These are phyloP conservation scores for Colletotrichum caudatum DNA, from an alignment of 2,329 filamentous ascomycete genomes.

Conservation along the genomic window DNA sequence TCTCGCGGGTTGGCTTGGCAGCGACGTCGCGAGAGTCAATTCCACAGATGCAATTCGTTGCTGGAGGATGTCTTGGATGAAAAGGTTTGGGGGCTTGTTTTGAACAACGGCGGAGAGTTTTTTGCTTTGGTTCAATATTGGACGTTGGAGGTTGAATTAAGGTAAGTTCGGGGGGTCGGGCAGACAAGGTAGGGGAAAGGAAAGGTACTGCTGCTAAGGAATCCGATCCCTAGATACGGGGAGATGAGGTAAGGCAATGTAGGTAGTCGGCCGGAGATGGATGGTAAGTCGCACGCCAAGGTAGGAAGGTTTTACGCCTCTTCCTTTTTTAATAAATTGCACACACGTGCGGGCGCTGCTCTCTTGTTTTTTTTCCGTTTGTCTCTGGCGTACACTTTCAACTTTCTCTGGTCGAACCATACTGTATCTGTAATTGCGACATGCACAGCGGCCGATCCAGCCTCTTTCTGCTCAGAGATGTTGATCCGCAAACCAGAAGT, in stretches of 20 bases:
- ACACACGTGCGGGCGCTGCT: conserved; percentile 25
- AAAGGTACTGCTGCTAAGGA: conserved; percentile 40
- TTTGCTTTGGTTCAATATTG: conserved; percentile 20
- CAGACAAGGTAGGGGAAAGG: conserved; percentile 35
- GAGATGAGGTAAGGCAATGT: conserved; percentile 42
- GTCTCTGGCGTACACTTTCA: conserved; percentile 9
- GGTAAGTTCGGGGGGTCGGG: conserved; percentile 38
- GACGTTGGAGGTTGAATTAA: conserved; percentile 42
- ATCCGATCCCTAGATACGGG: conserved; percentile 40
- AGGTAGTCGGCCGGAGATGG: conserved; percentile 30
- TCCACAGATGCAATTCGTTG: conserved; percentile 9
- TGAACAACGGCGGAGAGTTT: conserved; percentile 26
- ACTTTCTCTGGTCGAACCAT: conserved; percentile 12
- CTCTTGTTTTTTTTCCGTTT: not conserved
- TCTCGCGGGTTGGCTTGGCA: conserved; percentile 22
- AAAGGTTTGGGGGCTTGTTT: conserved; percentile 27
- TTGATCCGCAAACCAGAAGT: conserved; percentile 9
- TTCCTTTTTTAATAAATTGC: conserved; percentile 21
- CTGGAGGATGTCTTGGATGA: conserved; percentile 22
- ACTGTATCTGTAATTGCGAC: conserved; percentile 8
- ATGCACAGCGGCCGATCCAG: conserved; percentile 10
- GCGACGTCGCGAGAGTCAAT: conserved; percentile 13
- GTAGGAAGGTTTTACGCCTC: conserved; percentile 36
- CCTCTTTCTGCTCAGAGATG: not conserved
- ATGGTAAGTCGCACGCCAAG: conserved; percentile 28